phyloP scores from a whole-genome alignment of 2,329 filamentous ascomycete species.

The Achaetomium macrosporum region DNA sequence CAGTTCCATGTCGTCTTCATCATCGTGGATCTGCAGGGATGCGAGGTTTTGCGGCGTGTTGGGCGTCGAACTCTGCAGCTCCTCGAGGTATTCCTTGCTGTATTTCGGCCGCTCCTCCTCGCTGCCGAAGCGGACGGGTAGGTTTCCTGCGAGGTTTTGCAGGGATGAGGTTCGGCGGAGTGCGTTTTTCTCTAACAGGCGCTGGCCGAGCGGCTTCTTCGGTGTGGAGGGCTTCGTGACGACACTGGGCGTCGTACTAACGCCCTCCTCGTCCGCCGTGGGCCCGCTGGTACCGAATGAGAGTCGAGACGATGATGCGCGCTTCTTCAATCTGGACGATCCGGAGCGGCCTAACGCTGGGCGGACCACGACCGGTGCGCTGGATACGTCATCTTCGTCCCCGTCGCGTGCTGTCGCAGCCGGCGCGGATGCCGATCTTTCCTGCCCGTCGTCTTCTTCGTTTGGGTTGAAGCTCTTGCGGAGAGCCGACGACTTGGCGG shows the following conservation, averaged over 20 bases:
- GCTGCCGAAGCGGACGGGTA: constrained; percentile 50
- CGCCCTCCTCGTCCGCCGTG: constrained; percentile 47
- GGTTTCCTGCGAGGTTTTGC: constrained; percentile 43
- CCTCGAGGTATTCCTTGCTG: constrained; percentile 77
- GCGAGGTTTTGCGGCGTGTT: constrained; percentile 66
- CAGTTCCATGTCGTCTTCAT: constrained; percentile 47
- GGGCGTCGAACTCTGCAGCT: constrained; percentile 80
- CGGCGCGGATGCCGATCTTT: constrained; percentile 15
- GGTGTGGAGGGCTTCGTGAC: constrained; percentile 41
- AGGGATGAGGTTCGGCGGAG: constrained; percentile 38
- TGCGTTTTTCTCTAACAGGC: constrained; percentile 32
- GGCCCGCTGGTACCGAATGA: constrained; percentile 65
- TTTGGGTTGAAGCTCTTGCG: constrained; percentile 49
- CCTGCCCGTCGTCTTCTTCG: constrained; percentile 30
- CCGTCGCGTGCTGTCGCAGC: constrained; percentile 22
- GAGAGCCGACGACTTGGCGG: constrained; percentile 52
- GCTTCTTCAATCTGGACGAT: constrained; percentile 61
- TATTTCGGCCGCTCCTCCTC: constrained; percentile 73
- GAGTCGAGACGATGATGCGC: constrained; percentile 57
- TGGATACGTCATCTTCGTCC: constrained; percentile 40
- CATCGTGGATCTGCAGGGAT: constrained; percentile 36
- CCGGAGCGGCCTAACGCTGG: constrained; percentile 42
- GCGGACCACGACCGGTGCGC: constrained; percentile 44
- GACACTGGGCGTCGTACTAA: background rate
- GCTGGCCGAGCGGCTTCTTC: constrained; percentile 40